Percentiles rank a stretch among this genome's conserved stretches.
These are phyloP conservation scores for Pichia sp. DNA, from an alignment of 1,139 yeast genomes.

Conservation along the genomic window DNA sequence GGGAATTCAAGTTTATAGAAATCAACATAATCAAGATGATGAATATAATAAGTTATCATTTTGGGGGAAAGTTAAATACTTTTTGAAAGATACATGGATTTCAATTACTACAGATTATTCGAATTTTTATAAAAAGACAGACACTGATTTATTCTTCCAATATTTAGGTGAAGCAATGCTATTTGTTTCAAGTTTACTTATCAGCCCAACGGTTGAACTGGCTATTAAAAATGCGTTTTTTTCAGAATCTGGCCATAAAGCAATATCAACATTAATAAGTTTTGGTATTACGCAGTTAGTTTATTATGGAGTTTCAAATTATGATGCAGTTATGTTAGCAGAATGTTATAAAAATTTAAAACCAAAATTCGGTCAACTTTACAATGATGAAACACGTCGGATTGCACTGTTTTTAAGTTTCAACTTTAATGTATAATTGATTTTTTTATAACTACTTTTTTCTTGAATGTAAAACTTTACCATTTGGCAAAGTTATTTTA, in stretches of 20 bases:
- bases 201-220: background rate
- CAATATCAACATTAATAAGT: background rate
- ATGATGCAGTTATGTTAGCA: background rate
- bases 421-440: background rate
- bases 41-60: background rate
- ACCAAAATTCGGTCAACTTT: background rate
- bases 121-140: background rate
- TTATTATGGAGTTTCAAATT: background rate
- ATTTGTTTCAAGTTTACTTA: background rate
- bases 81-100: constrained; percentile 1
- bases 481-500: constrained; percentile 7
- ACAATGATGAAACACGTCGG: background rate
- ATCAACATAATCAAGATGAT: background rate
- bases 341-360: background rate
- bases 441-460: constrained; percentile 1
- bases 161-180: background rate
- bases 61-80: background rate
- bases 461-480: constrained; percentile 12
- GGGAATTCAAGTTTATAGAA: constrained; percentile 5
- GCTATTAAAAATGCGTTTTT: background rate
- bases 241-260: background rate
- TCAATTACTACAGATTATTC: constrained; percentile 6
- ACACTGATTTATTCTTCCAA: background rate
- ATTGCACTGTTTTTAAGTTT: background rate
- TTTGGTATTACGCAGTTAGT: background rate